Percentiles rank a stretch among this genome's conserved stretches.
These are phyloP conservation scores for Chenopodium quinoa DNA, from an alignment of 148 eudicot genomes.

Conservation along the genomic window DNA sequence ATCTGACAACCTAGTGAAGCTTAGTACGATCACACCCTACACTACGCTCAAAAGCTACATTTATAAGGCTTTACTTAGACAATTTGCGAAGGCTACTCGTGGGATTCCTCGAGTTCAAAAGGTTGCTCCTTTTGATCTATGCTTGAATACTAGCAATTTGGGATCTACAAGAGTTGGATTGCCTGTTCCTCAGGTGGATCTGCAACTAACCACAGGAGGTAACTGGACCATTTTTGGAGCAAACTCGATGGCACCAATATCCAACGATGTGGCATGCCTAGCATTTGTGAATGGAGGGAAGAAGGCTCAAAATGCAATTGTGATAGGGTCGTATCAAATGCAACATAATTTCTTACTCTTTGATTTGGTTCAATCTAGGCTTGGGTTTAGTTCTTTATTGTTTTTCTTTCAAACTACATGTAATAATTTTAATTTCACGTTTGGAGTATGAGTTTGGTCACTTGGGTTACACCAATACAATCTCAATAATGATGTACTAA, in stretches of 20 bases:
- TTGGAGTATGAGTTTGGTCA: not conserved
- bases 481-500: too few species aligned
- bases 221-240: slow-evolving; percentile 36
- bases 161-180: slow-evolving; percentile 32
- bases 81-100: not conserved
- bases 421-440: not conserved
- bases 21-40: not conserved
- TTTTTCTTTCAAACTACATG: slow-evolving; percentile 38
- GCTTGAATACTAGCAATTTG: not conserved
- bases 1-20: not conserved
- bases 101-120: not conserved
- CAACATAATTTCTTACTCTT: slow-evolving; percentile 41
- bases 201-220: slow-evolving; percentile 33
- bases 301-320: slow-evolving; percentile 31
- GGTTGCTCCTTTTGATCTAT: slow-evolving; percentile 34
- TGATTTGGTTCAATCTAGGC: slow-evolving; percentile 27
- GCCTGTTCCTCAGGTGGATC: slow-evolving; percentile 36
- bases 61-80: not conserved
- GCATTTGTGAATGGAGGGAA: slow-evolving; percentile 48
- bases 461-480: too few species aligned
- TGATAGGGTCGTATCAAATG: slow-evolving; percentile 24
- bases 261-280: slow-evolving; percentile 35
- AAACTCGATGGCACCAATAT: slow-evolving; percentile 36
- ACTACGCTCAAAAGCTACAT: not conserved
- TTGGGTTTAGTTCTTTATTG: slow-evolving; percentile 47